These are phyloP conservation scores for Penicillium sp. DNA, from an alignment of 2,329 filamentous ascomycete genomes.

Conservation along the genomic window DNA sequence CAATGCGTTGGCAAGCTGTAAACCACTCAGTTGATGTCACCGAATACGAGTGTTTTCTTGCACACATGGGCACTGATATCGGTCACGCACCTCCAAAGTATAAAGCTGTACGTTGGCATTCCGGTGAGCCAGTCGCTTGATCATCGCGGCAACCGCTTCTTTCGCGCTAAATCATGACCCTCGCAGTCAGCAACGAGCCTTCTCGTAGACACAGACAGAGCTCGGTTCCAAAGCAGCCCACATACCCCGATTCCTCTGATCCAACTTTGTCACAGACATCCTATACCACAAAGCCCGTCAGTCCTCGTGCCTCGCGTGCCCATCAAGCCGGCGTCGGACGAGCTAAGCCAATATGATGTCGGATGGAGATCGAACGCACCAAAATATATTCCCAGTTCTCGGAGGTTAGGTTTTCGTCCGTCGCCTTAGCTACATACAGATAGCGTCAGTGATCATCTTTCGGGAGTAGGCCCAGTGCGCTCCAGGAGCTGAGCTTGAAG, in stretches of 20 bases:
- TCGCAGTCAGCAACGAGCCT: conserved; percentile 14
- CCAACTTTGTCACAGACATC: conserved; percentile 60
- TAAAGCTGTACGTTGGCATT: conserved; percentile 97
- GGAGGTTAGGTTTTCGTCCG: conserved; percentile 93
- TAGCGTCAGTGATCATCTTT: conserved; percentile 26
- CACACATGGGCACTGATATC: background rate
- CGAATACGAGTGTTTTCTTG: background rate
- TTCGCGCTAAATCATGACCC: conserved; percentile 53
- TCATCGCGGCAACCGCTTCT: conserved; percentile 83
- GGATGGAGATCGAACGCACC: conserved; percentile 39
- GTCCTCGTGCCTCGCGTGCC: background rate
- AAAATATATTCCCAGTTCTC: conserved; percentile 73
- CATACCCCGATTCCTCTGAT: conserved; percentile 48
- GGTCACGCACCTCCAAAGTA: conserved; percentile 67
- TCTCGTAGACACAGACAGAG: background rate
- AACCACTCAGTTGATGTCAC: conserved; percentile 9
- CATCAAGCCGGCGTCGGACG: background rate
- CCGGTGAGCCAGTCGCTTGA: conserved; percentile 85
- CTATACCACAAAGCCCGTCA: conserved; percentile 32
- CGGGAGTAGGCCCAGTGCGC: background rate
- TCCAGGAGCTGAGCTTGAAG: background rate
- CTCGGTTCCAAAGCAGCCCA: background rate
- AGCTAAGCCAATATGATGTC: background rate
- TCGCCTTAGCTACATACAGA: conserved; percentile 64
- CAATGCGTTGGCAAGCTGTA: conserved; percentile 78